Percentiles rank a stretch among this genome's conserved stretches.
Evolutionary conservation across 1,284 basidiomycete genomes (phyloP).

Genomic region (Ustanciosporium gigantosporum): DNA sequence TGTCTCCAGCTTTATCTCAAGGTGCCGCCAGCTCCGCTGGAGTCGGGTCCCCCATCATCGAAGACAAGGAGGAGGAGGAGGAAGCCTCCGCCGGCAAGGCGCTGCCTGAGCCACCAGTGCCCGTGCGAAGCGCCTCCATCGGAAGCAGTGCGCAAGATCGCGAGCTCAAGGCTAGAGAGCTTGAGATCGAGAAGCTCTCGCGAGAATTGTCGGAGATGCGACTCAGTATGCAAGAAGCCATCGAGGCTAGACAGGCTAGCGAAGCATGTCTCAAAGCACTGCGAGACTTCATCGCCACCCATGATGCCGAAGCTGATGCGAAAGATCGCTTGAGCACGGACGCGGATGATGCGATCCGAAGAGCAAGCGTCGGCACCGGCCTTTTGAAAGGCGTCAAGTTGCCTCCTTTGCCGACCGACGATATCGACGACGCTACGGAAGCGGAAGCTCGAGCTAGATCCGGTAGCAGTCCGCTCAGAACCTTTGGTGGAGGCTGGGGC

Average conservation of each 20-base stretch:
- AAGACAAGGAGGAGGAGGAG: constrained; percentile 35
- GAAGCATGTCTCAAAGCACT: constrained; percentile 50
- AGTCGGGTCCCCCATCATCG: constrained; percentile 35
- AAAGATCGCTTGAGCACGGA: constrained; percentile 23
- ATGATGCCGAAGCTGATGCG: constrained; percentile 32
- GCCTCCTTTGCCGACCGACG: constrained; percentile 50
- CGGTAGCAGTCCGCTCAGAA: not conserved
- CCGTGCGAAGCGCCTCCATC: constrained; percentile 12
- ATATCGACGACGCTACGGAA: constrained; percentile 41
- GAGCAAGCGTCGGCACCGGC: constrained; percentile 27
- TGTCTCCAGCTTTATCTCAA: constrained; percentile 33
- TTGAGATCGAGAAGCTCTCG: constrained; percentile 43
- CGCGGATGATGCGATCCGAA: constrained; percentile 23
- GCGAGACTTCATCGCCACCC: constrained; percentile 42
- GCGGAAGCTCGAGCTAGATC: constrained; percentile 1
- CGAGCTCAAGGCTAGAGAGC: constrained; percentile 43
- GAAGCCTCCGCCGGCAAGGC: constrained; percentile 5
- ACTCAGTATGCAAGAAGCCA: constrained; percentile 43
- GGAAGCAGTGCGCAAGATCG: constrained; percentile 13
- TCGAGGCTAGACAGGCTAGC: constrained; percentile 55
- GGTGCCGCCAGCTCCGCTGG: constrained; percentile 29
- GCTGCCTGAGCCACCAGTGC: constrained; percentile 4
- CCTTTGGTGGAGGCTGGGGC: constrained; percentile 15
- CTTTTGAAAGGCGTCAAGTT: constrained; percentile 48
- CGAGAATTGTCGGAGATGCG: constrained; percentile 41